Evolutionary conservation across 148 eudicot genomes (phyloP).

Genomic region (Mesembryanthemum crystallinum): DNA sequence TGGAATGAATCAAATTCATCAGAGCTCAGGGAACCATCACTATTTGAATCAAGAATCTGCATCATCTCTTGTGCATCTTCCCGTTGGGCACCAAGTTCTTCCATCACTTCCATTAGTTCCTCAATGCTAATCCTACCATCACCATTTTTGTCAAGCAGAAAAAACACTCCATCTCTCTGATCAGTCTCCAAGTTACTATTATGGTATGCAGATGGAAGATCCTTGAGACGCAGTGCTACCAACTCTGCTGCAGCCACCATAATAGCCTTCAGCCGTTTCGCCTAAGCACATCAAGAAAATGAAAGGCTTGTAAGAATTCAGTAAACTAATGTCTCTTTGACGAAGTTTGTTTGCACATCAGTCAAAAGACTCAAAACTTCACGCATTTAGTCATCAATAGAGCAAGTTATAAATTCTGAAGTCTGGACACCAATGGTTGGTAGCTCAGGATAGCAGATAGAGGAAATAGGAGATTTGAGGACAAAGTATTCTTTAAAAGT

Average conservation of each 20-base stretch:
- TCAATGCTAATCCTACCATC: conserved; percentile 97
- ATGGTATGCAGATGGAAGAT: conserved; percentile 65
- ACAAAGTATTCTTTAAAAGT: too few relatives aligned
- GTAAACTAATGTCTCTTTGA: neutral
- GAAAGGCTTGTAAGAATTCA: neutral
- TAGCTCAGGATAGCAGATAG: neutral
- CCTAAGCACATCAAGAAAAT: conserved; percentile 42
- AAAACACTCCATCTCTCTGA: conserved; percentile 60
- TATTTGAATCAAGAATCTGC: conserved; percentile 90
- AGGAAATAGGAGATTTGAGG: too few relatives aligned
- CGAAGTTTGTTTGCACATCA: neutral
- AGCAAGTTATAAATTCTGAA: too few relatives aligned
- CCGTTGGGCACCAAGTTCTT: conserved; percentile 90
- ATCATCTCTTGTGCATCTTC: conserved; percentile 97
- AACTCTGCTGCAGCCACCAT: conserved; percentile 98
- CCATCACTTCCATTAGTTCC: conserved; percentile 96
- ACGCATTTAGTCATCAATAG: neutral
- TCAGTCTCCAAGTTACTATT: conserved; percentile 37
- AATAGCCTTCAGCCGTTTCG: conserved; percentile 75
- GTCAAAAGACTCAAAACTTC: neutral
- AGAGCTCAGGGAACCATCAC: conserved; percentile 92
- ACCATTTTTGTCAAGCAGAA: conserved; percentile 92
- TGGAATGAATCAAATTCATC: conserved; percentile 92
- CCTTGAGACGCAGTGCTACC: conserved; percentile 84
- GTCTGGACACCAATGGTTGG: neutral